phyloP scores from a whole-genome alignment of 1,284 basidiomycete genomes.

The Ganoderma lingzhi region DNA sequence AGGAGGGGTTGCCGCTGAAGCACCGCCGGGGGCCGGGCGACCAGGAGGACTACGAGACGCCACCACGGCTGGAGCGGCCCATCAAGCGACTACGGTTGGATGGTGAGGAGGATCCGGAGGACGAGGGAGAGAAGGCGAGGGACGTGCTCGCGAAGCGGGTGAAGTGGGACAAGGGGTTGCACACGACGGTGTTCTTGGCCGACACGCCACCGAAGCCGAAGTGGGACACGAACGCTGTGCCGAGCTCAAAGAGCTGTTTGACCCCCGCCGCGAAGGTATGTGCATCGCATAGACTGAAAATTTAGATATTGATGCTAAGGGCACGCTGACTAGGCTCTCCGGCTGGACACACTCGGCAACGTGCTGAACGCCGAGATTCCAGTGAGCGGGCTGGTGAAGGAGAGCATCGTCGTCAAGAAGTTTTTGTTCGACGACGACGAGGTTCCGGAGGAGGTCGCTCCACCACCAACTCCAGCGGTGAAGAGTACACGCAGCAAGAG shows the following conservation, averaged over 20 bases:
- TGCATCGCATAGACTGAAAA: not conserved
- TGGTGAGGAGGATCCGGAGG: constrained; percentile 40
- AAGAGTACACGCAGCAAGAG: constrained; percentile 60
- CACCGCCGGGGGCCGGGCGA: constrained; percentile 79
- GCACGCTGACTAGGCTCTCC: constrained; percentile 56
- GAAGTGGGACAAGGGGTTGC: constrained; percentile 82
- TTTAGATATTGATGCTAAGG: not conserved
- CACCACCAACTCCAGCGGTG: constrained; percentile 25
- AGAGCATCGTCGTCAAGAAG: constrained; percentile 79
- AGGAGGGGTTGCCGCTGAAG: constrained; percentile 39
- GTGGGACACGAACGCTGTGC: constrained; percentile 49
- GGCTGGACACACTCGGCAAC: constrained; percentile 82
- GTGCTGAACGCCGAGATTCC: constrained; percentile 67
- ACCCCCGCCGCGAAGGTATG: constrained; percentile 70
- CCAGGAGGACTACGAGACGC: constrained; percentile 83
- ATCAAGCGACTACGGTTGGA: constrained; percentile 47
- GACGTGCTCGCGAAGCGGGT: constrained; percentile 73
- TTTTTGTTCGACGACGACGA: constrained; percentile 78
- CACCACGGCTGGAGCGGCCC: constrained; percentile 51
- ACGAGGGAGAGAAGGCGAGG: constrained; percentile 67
- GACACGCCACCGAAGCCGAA: constrained; percentile 61
- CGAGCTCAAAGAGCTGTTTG: constrained; percentile 68
- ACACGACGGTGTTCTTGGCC: constrained; percentile 65
- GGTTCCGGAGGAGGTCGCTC: constrained; percentile 43
- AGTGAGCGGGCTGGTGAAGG: constrained; percentile 65